These are phyloP conservation scores for Takakia lepidozioides DNA, from an alignment of 225 moss, liverwort and hornwort species.

Conservation along the genomic window DNA sequence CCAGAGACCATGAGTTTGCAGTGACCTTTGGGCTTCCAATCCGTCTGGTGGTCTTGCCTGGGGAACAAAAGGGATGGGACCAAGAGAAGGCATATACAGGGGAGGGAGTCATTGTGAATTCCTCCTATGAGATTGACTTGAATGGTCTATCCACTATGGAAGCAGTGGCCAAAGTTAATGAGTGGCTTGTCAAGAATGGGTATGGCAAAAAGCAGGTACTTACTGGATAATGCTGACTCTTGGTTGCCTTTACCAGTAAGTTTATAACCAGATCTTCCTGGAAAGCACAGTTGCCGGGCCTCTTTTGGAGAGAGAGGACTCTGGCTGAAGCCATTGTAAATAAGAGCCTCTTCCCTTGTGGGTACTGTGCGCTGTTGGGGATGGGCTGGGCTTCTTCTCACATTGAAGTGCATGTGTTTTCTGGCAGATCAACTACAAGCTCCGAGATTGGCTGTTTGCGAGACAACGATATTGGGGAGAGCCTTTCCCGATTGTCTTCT, in stretches of 20 bases:
- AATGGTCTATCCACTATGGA: constrained; percentile 56
- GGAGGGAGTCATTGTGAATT: constrained; percentile 67
- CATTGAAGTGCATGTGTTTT: not conserved
- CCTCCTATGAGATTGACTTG: constrained; percentile 59
- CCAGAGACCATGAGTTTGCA: constrained; percentile 89
- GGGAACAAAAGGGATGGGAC: constrained; percentile 43
- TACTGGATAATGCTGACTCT: not conserved
- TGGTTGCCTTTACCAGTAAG: not conserved
- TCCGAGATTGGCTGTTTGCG: constrained; percentile 97
- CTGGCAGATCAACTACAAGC: constrained; percentile 82
- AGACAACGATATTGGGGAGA: constrained; percentile 97
- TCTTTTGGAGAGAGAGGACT: no score
- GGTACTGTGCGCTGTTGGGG: no score
- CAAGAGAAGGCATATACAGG: constrained; percentile 59
- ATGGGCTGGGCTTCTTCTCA: not conserved
- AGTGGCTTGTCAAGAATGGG: constrained; percentile 71
- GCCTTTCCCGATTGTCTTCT: constrained; percentile 79
- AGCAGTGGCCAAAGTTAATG: constrained; percentile 56
- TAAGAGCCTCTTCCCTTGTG: no score
- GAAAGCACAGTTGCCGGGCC: no score
- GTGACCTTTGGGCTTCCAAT: constrained; percentile 66
- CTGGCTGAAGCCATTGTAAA: no score
- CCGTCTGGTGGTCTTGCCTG: constrained; percentile 60
- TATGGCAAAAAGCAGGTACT: constrained; percentile 73
- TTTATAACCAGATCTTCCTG: no score